Evolutionary conservation across 2,329 filamentous ascomycete species (phyloP), one percentile per base, ranked within the genome.

Genomic region (Paraconiothyrium sp.): DNA sequence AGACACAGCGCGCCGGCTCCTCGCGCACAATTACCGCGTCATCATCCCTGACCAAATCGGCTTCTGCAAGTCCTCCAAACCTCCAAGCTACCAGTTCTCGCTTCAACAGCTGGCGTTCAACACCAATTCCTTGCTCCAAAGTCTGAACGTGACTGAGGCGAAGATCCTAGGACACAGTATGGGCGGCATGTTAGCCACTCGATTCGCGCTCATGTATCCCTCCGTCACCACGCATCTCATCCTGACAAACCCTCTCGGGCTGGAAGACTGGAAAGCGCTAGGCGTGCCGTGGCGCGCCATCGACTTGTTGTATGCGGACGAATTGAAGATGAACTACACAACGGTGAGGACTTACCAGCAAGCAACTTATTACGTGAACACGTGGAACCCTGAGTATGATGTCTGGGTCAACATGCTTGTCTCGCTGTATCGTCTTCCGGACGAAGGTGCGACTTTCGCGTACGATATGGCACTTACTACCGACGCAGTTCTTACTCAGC

Each of bases 11-110:
- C 30, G 27, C 30, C 48, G 48, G 2, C 30, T 50, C 30, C 32
- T 32, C 13, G 30, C 48, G 27, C 27, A 20, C 48, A 32, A n/a
- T 32, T 35, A 50, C 48, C 48, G 48, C 48, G 48, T 50, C 32
- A 16, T 50, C 48, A 50, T 50, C 30, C 48, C 48, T 32, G 48
- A 50, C 30, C 48, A 50, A 34, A 50, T 50, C 48, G 48, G 48
- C 48, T 50, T 50, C 48, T 50, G 48, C 48, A 50, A 50, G 48
- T 50, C 48, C 48, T 50, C 48, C 13, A 50, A 50, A 11, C 48
- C 48, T 14, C 14, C 48, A 2, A 3, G 5, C 3, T 50, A 50
- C 16, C 48, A 50, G n/a, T 50, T 50, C 48, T 50, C 48, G 27
- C 48, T 50, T 4, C 27, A 50, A 14, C 48, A 50, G n/a, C 48